A percentile compares a stretch with the other conserved stretches of the same genome.
phyloP scores from a whole-genome alignment of 1,284 basidiomycete genomes.

The Pseudozyma flocculosa region DNA sequence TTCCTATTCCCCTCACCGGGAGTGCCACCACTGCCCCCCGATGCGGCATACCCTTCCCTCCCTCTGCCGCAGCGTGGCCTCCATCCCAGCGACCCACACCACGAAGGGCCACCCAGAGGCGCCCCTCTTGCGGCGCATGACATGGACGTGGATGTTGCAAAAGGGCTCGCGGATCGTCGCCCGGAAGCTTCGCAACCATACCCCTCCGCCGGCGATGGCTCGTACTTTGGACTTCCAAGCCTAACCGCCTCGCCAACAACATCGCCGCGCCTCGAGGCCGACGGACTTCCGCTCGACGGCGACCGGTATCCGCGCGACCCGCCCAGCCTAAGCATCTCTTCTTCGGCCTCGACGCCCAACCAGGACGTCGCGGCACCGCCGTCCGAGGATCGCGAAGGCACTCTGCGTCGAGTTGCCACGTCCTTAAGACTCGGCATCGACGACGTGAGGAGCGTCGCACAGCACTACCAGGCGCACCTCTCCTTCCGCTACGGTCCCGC shows the following conservation, averaged over 20 bases:
- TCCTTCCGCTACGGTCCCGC: no score
- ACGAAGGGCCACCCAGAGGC: no score
- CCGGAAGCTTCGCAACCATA: no score
- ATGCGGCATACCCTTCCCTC: no score
- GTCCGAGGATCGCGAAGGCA: slow-evolving; percentile 8
- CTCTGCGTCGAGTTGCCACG: slow-evolving; percentile 15
- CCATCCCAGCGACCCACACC: no score
- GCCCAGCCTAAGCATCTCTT: slow-evolving; percentile 9
- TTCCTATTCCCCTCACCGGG: no score
- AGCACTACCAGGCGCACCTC: slow-evolving; percentile 1
- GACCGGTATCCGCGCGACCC: slow-evolving; percentile 1
- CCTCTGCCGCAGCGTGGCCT: no score
- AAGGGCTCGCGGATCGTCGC: no score
- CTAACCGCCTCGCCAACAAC: slow-evolving; percentile 18
- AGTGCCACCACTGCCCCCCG: no score
- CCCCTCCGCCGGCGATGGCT: neutral
- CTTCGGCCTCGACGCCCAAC: neutral
- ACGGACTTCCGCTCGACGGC: neutral
- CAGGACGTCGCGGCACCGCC: neutral
- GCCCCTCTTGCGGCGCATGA: no score
- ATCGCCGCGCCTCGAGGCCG: slow-evolving; percentile 9
- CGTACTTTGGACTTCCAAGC: slow-evolving; percentile 16
- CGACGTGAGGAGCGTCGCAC: slow-evolving; percentile 18
- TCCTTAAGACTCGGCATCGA: slow-evolving; percentile 14
- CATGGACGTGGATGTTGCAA: no score